phyloP scores from a whole-genome alignment of 257 asterid genomes.

The Knoxia roxburghii region DNA sequence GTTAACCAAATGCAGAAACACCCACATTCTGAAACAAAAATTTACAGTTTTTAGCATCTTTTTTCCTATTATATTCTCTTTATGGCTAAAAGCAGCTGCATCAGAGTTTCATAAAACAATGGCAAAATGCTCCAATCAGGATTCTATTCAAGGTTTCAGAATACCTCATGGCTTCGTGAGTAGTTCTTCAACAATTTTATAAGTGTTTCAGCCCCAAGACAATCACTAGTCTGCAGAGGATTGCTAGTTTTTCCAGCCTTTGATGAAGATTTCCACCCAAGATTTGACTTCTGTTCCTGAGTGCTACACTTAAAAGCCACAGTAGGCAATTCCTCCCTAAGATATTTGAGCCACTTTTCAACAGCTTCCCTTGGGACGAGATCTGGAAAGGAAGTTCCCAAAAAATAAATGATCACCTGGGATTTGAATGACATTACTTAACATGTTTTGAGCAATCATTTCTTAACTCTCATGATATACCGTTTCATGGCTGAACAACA shows the following conservation, averaged over 20 bases:
- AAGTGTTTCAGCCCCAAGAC: conserved; percentile 89
- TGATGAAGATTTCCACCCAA: conserved; percentile 86
- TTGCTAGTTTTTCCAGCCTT: conserved; percentile 40
- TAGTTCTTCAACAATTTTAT: conserved; percentile 73
- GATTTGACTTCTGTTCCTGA: conserved; percentile 86
- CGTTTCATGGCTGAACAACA: not conserved
- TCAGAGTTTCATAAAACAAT: not conserved
- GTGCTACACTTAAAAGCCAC: conserved; percentile 95
- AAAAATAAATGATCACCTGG: not conserved
- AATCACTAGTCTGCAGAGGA: conserved; percentile 78
- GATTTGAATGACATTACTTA: not conserved
- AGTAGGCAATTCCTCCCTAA: conserved; percentile 86
- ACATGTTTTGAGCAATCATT: not conserved
- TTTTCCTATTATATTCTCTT: not conserved
- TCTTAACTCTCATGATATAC: not conserved
- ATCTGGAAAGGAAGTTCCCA: conserved; percentile 36
- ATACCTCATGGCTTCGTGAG: conserved; percentile 72
- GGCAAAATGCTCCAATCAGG: not conserved
- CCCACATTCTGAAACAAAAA: not conserved
- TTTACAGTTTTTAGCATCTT: not conserved
- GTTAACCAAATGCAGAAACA: not conserved
- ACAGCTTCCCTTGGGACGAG: conserved; percentile 92
- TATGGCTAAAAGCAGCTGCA: not conserved
- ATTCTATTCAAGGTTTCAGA: conserved; percentile 2
- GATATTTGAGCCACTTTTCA: conserved; percentile 94